Evolutionary conservation across 2,329 filamentous ascomycete genomes (phyloP), one percentile per base, ranked within the genome.

Genomic region (Aspergillus sp.): DNA sequence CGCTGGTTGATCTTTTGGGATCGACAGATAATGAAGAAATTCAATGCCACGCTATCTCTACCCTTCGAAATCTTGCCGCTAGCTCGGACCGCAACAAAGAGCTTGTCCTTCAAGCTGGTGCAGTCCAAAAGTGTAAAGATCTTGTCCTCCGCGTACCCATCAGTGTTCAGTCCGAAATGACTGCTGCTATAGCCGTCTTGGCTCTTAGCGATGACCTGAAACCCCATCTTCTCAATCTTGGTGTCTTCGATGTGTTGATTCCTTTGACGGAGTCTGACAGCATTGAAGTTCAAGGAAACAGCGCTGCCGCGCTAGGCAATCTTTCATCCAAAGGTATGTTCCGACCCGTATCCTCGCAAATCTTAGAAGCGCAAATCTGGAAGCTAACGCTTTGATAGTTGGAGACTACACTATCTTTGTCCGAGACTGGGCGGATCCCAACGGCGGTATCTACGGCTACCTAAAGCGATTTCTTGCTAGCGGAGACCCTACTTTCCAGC

Each of bases 1-100:
- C 95, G 0, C 79, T 99, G 55, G 95, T 99, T 23, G 93, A 98
- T 65, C 83, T 99, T 1, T 84, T 99, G 7, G 93, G 95, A 52
- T 96, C 92, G 9, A 97, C 93, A 0, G 93, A 98, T 67, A 97
- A 97, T 71, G 95, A 99, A 75, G 95, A 99, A 73, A 99, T 99
- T 52, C 95, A 99, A 73, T 99, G 95, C 72, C 95, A 99, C 71
- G 95, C 95, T 57, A 99, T 99, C 64, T 98, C 95, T 5, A 99
- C 95, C 0, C 83, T 99, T 49, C 87, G 95, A 62, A 99, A 99
- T 70, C 82, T 99, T 58, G 95, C 95, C 6, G 95, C 95, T 55
- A 98, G 93, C 77, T 98, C 93, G 7, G 95, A 99, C 73, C 88
- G 91, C 62, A 99, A 99, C 83, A 99, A 99, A 79, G 90, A 96